A percentile compares a stretch with the other conserved stretches of the same genome.
phyloP scores from a whole-genome alignment of 2,329 filamentous ascomycete species.

The Botrytis galanthina region DNA sequence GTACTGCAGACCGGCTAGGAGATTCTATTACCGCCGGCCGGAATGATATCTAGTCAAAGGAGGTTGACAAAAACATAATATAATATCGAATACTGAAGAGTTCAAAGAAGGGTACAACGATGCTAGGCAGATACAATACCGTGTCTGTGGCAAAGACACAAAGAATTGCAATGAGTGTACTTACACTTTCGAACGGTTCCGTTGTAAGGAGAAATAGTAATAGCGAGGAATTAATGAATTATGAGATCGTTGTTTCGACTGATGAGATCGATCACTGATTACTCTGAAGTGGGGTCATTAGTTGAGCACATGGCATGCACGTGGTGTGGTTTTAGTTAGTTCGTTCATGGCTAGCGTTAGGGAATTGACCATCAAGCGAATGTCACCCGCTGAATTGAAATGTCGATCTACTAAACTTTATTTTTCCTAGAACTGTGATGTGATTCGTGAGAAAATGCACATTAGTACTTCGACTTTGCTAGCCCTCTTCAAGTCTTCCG shows the following conservation, averaged over 20 bases:
- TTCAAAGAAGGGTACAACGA: background rate
- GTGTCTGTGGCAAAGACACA: background rate
- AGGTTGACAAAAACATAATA: background rate
- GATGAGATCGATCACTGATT: background rate
- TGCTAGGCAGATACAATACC: background rate
- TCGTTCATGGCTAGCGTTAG: background rate
- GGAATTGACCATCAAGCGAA: background rate
- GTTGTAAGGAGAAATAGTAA: background rate
- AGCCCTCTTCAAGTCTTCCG: background rate
- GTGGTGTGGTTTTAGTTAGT: background rate
- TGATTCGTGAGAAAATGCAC: background rate
- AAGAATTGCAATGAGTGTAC: background rate
- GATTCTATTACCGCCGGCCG: background rate
- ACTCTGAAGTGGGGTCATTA: background rate
- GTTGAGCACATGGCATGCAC: background rate
- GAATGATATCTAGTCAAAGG: background rate
- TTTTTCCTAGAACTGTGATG: background rate
- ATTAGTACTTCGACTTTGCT: background rate
- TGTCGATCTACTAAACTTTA: background rate
- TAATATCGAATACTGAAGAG: background rate
- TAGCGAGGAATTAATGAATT: background rate
- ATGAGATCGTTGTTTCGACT: background rate
- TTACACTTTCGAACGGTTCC: background rate
- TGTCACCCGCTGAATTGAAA: background rate
- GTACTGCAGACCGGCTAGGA: background rate